Evolutionary conservation across 495 filamentous ascomycete species (phyloP), one percentile per base, ranked within the genome.

Genomic region (Oidiodendron maius): DNA sequence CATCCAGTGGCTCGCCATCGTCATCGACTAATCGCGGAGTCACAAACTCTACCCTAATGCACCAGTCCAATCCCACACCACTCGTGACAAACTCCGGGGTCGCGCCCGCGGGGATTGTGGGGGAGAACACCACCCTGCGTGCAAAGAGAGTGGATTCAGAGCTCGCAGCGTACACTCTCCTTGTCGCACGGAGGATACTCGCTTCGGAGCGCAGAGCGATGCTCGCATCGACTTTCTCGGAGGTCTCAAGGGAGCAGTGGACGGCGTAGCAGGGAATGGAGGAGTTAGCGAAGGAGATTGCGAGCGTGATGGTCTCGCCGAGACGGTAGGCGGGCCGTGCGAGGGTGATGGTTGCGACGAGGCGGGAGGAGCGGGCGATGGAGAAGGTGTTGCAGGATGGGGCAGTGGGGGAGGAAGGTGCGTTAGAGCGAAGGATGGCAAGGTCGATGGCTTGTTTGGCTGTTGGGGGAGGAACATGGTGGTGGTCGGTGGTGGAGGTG

Each of bases 41-140:
- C 10, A 95, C 85, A 64, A 98, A 96, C 65, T 97, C 91, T 43
- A 97, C 77, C 1, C 86, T 70, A 10, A 98, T 63, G 64, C 81
- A 83, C 93, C 93, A 98, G 51, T 85, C 84, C 25, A 91, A 68
- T 49, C 79, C 83, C 1, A 98, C 80, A 3, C 88, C 90, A 40
- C 78, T 91, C 1, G 93, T 98, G 10, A 89, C 73, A 57, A 97
- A 93, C 41, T 89, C 86, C 0, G 93, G 94, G 6, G 89, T 95
- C 8, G 87, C 87, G 20, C 71, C 69, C 15, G 80, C 69, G 1
- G 94, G 94, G 26, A 98, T 87, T 0, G 85, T 83, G 2, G 87
- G 86, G 13, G 70, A 80, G 59, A 96, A 95, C 2, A 85, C 77
- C 0, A 91, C 69, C n/a, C 88, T 74, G 8, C 82, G 72, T 1